These are phyloP conservation scores for Aechmea fasciata DNA, from an alignment of 176 grass and related monocot species.

Conservation along the genomic window DNA sequence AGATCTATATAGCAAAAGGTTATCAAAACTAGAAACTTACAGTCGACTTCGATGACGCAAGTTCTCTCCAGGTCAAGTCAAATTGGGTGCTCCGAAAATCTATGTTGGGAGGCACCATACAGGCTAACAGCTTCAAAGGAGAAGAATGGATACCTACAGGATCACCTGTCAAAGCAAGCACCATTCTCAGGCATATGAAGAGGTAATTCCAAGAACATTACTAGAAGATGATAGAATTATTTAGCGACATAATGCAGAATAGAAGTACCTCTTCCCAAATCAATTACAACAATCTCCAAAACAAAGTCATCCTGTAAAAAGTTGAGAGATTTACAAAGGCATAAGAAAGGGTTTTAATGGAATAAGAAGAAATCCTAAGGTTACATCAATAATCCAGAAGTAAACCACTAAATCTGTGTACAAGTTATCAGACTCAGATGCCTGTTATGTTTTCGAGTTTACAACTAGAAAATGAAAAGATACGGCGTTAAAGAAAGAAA, in stretches of 20 bases:
- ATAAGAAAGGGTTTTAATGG: no score
- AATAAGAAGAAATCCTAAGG: no score
- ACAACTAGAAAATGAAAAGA: no score
- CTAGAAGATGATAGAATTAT: neutral
- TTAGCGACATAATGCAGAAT: neutral
- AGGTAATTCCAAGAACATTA: neutral
- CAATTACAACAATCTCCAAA: constrained; percentile 66
- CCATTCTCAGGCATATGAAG: constrained; percentile 25
- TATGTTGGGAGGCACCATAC: constrained; percentile 36
- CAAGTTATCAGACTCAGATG: no score
- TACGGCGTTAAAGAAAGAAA: no score
- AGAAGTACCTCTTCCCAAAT: constrained; percentile 68
- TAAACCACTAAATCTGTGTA: no score
- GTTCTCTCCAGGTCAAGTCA: constrained; percentile 62
- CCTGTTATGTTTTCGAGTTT: neutral
- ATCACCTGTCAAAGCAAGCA: constrained; percentile 44
- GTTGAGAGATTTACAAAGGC: constrained; percentile 16
- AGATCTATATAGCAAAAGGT: constrained; percentile 8
- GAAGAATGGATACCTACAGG: constrained; percentile 30
- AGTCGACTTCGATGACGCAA: constrained; percentile 43
- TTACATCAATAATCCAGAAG: no score
- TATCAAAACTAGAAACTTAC: constrained; percentile 28
- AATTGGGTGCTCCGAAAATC: constrained; percentile 39
- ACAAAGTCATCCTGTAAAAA: constrained; percentile 58
- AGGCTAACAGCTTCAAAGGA: constrained; percentile 59